A percentile compares a stretch with the other conserved stretches of the same genome.
Evolutionary conservation across 352 stramenopile species (phyloP).

Genomic region (Globisporangium sylvaticum): DNA sequence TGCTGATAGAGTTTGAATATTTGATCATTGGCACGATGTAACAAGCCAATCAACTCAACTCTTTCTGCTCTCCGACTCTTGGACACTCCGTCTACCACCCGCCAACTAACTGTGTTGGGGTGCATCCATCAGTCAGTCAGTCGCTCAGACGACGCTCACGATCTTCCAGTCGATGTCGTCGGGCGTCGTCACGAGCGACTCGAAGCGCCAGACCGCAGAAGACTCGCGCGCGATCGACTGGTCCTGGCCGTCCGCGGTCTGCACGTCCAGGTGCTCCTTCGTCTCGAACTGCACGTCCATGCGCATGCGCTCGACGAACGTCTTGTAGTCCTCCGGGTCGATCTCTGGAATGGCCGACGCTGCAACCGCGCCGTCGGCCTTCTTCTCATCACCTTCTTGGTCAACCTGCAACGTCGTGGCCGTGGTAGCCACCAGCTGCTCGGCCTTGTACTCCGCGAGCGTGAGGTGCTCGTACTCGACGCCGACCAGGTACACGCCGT

Average conservation of each 20-base stretch:
- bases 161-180: conserved; percentile 70
- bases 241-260: conserved; percentile 21
- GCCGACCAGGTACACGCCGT: conserved; percentile 38
- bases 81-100: no score
- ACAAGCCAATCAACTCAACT: no score
- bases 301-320: conserved; percentile 34
- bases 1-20: no score
- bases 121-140: no score
- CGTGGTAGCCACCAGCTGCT: conserved; percentile 22
- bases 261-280: conserved; percentile 40
- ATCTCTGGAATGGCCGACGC: conserved; percentile 17
- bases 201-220: conserved; percentile 40
- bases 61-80: no score
- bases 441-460: conserved; percentile 37
- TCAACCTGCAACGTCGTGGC: conserved; percentile 6
- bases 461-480: conserved; percentile 48
- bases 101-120: no score
- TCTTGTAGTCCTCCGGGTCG: conserved; percentile 23
- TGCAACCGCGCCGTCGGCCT: conserved; percentile 14
- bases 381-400: conserved; percentile 9
- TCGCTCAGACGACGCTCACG: conserved; percentile 19
- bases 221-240: conserved; percentile 30
- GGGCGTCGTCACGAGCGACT: conserved; percentile 49
- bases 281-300: conserved; percentile 38
- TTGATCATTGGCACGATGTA: no score